Evolutionary conservation across 129 eudicot species (phyloP), one percentile per base, ranked within the genome.

Genomic region (Centaurea solstitialis): DNA sequence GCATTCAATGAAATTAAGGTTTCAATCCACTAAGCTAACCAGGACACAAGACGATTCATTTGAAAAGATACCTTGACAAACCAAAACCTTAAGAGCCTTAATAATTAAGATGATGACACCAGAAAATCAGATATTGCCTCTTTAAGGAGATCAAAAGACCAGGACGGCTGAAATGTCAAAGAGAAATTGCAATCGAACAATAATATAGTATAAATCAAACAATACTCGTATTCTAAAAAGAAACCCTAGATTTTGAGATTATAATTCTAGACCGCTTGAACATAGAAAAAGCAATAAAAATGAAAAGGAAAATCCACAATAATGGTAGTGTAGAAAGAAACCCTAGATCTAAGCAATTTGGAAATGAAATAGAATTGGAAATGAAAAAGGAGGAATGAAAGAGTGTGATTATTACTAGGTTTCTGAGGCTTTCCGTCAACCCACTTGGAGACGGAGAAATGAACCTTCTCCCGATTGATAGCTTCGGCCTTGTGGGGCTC

Each of bases 401-500:
- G n/a, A n/a, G n/a, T n/a, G n/a, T n/a, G n/a, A n/a, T n/a, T n/a
- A n/a, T 85, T 87, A 94, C 98, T 86, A 72, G 98, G 93, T 70
- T 91, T 94, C 80, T 89, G 72, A 23, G 89, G 92, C 53, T 90
- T 91, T 62, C 98, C 97, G 6, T 91, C 93, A 72, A 33, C 88
- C 97, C 97, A 94, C 79, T 91, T 87, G 82, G 98, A 87, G 80
- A 84, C 76, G 82, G 95, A 30, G 88, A 85, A 93, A 83, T 91
- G 97, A 72, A 94, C 98, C 80, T 94, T 94, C 88, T 94, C 98
- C 11, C 98, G 90, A 70, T 59, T 68, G 22, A 91, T 41, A 33
- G 97, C 87, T 80, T 89, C 97, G 69, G 97, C 77, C 73, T 84
- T 91, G 95, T 74, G 64, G 11, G 97, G 97, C 68, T 94, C 97